Percentiles rank a stretch among this genome's conserved stretches.
These are phyloP conservation scores for Gastrolobium villosum DNA, from an alignment of 306 rosid genomes.

Conservation along the genomic window DNA sequence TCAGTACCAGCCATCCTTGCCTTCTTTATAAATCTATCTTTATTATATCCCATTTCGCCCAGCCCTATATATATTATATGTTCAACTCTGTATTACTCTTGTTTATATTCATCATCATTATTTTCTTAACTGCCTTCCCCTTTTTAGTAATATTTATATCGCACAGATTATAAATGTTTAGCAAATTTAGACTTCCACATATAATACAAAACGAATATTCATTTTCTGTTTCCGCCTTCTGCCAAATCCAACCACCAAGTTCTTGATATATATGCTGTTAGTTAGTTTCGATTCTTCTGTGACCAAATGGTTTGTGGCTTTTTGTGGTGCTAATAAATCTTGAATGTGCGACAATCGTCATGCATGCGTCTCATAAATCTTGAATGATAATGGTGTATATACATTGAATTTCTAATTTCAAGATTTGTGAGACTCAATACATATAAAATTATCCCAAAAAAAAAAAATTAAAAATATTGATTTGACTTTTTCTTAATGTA, in stretches of 20 bases:
- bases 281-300: slow-evolving; percentile 1
- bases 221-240: neutral
- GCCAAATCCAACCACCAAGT: neutral
- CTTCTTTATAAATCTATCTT: slow-evolving; percentile 41
- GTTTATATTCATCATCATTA: slow-evolving; percentile 22
- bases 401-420: slow-evolving; percentile 21
- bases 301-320: neutral
- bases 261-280: neutral
- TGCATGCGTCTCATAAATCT: slow-evolving; percentile 37
- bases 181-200: slow-evolving; percentile 21
- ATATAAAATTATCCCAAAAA: neutral
- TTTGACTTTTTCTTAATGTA: too few relatives aligned
- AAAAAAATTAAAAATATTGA: too few relatives aligned
- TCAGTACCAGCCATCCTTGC: slow-evolving; percentile 32
- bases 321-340: neutral
- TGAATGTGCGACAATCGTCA: slow-evolving; percentile 1
- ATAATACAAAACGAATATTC: neutral
- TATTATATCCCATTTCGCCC: slow-evolving; percentile 31
- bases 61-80: neutral
- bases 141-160: slow-evolving; percentile 14
- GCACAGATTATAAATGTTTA: neutral
- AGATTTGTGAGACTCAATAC: neutral
- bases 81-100: slow-evolving; percentile 12
- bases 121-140: slow-evolving; percentile 40
- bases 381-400: neutral